Evolutionary conservation across 352 stramenopile genomes (phyloP), one percentile per base, ranked within the genome.

Genomic region (Phytophthora gonapodyides): DNA sequence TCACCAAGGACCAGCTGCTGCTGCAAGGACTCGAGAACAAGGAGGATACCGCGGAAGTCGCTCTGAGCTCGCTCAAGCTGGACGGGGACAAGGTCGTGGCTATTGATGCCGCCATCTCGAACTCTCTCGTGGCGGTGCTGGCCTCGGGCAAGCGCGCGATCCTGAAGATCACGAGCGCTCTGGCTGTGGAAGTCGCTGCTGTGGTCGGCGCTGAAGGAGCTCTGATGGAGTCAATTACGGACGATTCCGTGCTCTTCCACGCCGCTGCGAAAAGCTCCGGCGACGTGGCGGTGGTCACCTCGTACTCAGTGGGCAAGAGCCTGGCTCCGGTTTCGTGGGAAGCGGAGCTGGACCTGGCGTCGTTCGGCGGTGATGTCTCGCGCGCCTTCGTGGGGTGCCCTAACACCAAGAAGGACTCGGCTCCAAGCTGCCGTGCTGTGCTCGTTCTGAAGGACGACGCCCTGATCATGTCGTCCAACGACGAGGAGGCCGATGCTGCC

Each of bases 391-490:
- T 82, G 5, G 78, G 69, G 31, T 91, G 84, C 33, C 69, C 76
- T 4, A 73, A 71, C 40, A 74, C 74, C 16, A 89, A 87, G 64
- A 88, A 88, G 42, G 78, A 89, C 33, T 52, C 62, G 8, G 54
- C 46, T n/a, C 57, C 67, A 3, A 75, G 67, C 30, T 93, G 83
- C 63, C 76, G 64, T 54, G 81, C 75, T 34, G 52, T 91, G 12
- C 33, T 91, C n/a, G 76, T 91, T 36, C 75, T 93, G 57, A 72
- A 87, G 38, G 84, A 93, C 34, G 83, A 93, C 17, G 82, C 72
- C 1, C 57, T 94, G 12, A 60, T 91, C 21, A 87, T 93, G 69
- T 87, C 73, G 16, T 73, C 80, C 7, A 91, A 90, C 52, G 79
- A 89, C 43, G 75, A 87, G 6, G 60, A 71, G 17, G 35, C 51